Evolutionary conservation across 2,329 filamentous ascomycete species (phyloP), one percentile per base, ranked within the genome.

Genomic region (Beauveria sp.): DNA sequence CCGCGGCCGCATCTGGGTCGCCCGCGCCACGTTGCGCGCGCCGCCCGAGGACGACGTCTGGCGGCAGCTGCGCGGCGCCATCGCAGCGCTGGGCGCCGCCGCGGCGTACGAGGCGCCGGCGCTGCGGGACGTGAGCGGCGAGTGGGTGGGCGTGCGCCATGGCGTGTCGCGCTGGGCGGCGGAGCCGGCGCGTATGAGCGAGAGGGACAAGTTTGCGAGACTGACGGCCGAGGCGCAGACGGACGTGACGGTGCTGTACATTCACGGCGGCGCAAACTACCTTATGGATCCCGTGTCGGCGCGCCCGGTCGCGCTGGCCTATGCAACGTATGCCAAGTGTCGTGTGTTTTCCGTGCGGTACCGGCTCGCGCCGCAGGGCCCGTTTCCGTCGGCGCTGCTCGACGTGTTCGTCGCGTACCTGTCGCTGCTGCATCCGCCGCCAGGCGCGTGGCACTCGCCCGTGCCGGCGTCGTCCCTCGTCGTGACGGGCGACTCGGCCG

Each of bases 1-100:
- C 66, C 89, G 89, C 69, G 88, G 88, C 3, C 81, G 81, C 38
- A 81, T 89, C 65, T 91, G 88, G 88, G 79, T 90, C 12, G 84
- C 83, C 55, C 86, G 84, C 62, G 79, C 83, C 5, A 81, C 77
- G 0, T 73, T 88, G 14, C 77, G 80, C 0, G 75, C 75, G 5
- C 85, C 83, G 1, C 71, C 78, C 66, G 80, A 69, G 70, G 62
- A 61, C 48, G 62, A 58, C 26, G 38, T 62, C n/a, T 28, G 38
- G 18, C 31, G 28, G 40, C 53, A 45, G 28, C 7, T 62, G 20
- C 16, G 26, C 22, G 18, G 3, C 10, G 48, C 54, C 34, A n/a
- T 62, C 12, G 49, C 43, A 8, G 54, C 54, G 8, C 52, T 57
- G n/a, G 60, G 60, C 26, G 18, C 18, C 5, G 31, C 31, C 31